Evolutionary conservation across 2,329 filamentous ascomycete genomes (phyloP).

Genomic region (Alternaria viburni): DNA sequence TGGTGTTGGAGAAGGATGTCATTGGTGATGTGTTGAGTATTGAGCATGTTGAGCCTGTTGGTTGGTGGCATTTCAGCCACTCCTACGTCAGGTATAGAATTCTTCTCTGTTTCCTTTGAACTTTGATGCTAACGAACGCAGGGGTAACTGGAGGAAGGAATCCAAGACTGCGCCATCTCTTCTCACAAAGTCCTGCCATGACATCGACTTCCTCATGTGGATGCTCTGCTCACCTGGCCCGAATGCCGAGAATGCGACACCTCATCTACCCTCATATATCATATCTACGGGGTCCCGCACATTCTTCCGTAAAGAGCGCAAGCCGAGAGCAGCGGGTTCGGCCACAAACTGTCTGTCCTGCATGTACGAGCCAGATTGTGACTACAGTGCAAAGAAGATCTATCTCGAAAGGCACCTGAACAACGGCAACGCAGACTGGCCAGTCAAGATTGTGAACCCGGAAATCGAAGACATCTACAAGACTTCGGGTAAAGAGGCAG

Average conservation of each 20-base stretch:
- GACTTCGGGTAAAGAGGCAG: constrained; percentile 55
- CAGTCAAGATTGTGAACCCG: constrained; percentile 85
- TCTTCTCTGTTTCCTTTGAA: not conserved
- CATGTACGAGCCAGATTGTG: constrained; percentile 74
- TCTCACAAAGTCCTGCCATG: constrained; percentile 94
- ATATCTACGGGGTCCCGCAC: constrained; percentile 77
- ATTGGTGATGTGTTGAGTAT: constrained; percentile 87
- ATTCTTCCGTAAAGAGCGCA: constrained; percentile 76
- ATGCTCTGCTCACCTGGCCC: constrained; percentile 76
- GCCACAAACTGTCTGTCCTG: constrained; percentile 91
- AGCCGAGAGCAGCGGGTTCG: constrained; percentile 73
- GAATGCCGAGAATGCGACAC: constrained; percentile 48
- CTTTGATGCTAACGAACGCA: constrained; percentile 26
- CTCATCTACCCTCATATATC: constrained; percentile 78
- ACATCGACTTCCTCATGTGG: constrained; percentile 93
- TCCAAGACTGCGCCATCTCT: constrained; percentile 79
- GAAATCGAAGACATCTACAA: constrained; percentile 81
- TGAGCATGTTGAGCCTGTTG: constrained; percentile 92
- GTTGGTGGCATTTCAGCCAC: constrained; percentile 87
- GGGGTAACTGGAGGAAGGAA: constrained; percentile 91
- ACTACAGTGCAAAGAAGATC: constrained; percentile 83
- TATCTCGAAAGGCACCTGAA: constrained; percentile 75
- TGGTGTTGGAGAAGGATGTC: constrained; percentile 75
- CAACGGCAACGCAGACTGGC: constrained; percentile 76
- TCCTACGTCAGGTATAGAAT: constrained; percentile 63